Conservation (phyloP, 108 stramenopile genomes). For the Pelagomonas calceolata region DNA sequence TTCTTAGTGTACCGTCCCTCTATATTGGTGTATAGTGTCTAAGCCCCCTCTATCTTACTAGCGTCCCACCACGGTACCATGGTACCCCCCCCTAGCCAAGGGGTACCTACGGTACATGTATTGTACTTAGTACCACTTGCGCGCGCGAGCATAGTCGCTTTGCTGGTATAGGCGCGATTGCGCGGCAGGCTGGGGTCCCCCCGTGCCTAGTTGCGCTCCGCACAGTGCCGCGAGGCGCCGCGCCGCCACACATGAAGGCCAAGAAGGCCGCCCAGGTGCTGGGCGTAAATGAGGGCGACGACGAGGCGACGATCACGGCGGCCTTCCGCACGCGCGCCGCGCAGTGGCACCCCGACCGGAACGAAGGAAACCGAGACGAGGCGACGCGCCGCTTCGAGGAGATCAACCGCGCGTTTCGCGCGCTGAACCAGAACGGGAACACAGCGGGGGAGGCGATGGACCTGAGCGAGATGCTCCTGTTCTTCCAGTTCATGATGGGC, state of each 20-base stretch:
- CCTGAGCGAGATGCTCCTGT: not conserved
- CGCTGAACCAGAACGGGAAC: not conserved
- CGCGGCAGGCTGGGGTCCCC: no score
- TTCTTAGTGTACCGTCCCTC: no score
- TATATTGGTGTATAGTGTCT: no score
- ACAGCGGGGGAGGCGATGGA: not conserved
- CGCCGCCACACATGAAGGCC: not conserved
- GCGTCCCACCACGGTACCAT: no score
- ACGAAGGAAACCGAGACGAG: not conserved
- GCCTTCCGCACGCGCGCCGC: not conserved
- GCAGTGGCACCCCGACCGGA: not conserved
- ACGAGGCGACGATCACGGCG: not conserved
- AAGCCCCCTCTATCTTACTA: no score
- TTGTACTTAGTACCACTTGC: no score
- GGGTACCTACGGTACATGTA: no score
- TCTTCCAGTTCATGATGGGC: constrained; percentile 1
- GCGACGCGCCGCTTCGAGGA: not conserved
- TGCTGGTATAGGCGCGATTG: no score
- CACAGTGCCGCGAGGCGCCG: no score
- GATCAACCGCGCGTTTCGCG: not conserved
- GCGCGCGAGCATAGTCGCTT: no score
- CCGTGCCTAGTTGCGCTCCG: no score
- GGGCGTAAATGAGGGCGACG: not conserved
- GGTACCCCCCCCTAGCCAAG: no score
- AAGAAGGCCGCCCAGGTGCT: not conserved